A percentile compares a stretch with the other conserved stretches of the same genome.
Conservation (phyloP, 2,329 filamentous ascomycete genomes). For the Pseudogymnoascus sp. region DNA sequence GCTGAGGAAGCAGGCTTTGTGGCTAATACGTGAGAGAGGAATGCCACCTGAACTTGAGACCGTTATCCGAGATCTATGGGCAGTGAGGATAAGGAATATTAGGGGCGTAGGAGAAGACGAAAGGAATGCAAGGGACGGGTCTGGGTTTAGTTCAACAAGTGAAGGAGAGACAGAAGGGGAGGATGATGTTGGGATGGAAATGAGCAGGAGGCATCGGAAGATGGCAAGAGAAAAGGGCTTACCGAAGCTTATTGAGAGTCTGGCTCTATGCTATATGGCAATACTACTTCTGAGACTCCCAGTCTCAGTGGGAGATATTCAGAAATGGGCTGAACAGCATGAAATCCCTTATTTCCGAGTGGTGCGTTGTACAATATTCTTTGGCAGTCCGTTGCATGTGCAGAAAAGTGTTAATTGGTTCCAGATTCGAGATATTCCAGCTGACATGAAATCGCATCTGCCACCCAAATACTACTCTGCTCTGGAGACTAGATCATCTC, state of each 20-base stretch:
- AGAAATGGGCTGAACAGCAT: constrained; percentile 55
- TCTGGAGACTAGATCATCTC: constrained; percentile 42
- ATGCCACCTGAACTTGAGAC: constrained; percentile 67
- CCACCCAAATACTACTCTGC: constrained; percentile 50
- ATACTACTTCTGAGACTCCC: constrained; percentile 67
- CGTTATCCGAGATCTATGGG: constrained; percentile 78
- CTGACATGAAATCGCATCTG: constrained; percentile 56
- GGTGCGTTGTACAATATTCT: constrained; percentile 33
- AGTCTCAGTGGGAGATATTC: constrained; percentile 64
- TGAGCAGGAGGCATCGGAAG: constrained; percentile 19
- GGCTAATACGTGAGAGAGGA: constrained; percentile 48
- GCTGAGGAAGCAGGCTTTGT: constrained; percentile 69
- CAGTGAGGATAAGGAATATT: constrained; percentile 38
- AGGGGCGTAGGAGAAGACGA: constrained; percentile 28
- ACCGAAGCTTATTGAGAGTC: constrained; percentile 64
- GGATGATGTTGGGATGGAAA: constrained; percentile 26
- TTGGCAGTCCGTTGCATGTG: not conserved
- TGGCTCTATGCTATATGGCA: constrained; percentile 73
- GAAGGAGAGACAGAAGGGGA: constrained; percentile 16
- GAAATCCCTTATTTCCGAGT: constrained; percentile 65
- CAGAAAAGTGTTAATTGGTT: not conserved
- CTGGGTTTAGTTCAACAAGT: constrained; percentile 22
- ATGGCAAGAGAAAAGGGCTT: constrained; percentile 29
- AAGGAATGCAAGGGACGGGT: constrained; percentile 23
- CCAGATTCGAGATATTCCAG: constrained; percentile 49